Base-by-base conservation (phyloP, 805 yeast species). In the Zygoascus tannicola region DNA sequence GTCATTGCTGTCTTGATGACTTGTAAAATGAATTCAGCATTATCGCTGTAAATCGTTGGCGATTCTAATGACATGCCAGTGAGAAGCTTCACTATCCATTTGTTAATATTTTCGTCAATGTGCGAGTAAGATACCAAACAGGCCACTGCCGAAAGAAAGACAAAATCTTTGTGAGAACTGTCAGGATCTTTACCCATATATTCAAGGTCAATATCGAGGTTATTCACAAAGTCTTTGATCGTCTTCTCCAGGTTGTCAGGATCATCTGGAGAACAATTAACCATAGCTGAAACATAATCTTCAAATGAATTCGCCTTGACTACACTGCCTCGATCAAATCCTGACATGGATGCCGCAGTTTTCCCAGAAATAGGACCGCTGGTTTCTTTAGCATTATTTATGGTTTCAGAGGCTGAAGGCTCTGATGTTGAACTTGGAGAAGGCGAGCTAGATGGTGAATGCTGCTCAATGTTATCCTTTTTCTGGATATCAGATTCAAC, bases 81-180 rank as follows among this genome's bases (percentile, higher is more conserved):
- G 8, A 37, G 40, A 18, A 37, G 20, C 7, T 37, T 37, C n/a
- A 10, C 22, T n/a, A 37, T 37, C 40, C 40, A 37, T 20, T 22
- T 22, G 32, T 21, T 37, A 20, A 37, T 21, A 14, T n/a, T 22
- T 10, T 23, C 33, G 23, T 22, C 32, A 22, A 37, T 37, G 15
- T 18, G 10, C 3, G 30, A 8, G n/a, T 15, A 5, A 7, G 40
- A n/a, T 12, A 18, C 15, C 5, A 37, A 18, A 16, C 40, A 37
- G n/a, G 40, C 21, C 10, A 37, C 5, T 22, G 40, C 40, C 4
- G 32, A 22, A 15, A 37, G 20, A 23, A n/a, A 23, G 3, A 37
- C 40, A 14, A 22, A 14, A 23, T 37, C 40, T 15, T 23, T 16
- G 15, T 37, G 19, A 3, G 22, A 7, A 12, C 30, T 26, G 12